Evolutionary conservation across 1,139 yeast species (phyloP).

Genomic region (Geotrichum candidum): DNA sequence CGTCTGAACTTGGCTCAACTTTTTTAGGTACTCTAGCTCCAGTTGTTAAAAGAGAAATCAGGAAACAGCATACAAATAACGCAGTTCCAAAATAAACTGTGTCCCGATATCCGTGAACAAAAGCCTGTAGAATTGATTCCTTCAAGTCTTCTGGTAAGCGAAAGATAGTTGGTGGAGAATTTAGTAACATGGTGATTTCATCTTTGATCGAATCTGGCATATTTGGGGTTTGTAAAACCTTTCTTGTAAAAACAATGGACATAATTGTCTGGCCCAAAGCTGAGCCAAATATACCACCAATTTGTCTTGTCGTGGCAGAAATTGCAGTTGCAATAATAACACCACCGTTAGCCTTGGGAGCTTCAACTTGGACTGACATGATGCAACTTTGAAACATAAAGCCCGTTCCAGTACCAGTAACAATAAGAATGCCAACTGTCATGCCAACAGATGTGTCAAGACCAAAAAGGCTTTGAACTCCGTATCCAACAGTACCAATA

Average conservation of each 20-base stretch:
- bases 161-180: background rate
- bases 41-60: slow-evolving; percentile 22
- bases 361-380: slow-evolving; percentile 49
- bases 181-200: background rate
- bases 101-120: slow-evolving; percentile 24
- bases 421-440: slow-evolving; percentile 47
- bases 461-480: slow-evolving; percentile 43
- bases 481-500: slow-evolving; percentile 48
- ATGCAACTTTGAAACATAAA: slow-evolving; percentile 48
- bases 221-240: background rate
- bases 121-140: slow-evolving; percentile 5
- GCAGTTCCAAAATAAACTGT: slow-evolving; percentile 26
- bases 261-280: slow-evolving; percentile 46
- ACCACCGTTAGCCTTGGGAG: slow-evolving; percentile 49
- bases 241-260: slow-evolving; percentile 29
- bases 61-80: slow-evolving; percentile 18
- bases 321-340: slow-evolving; percentile 47
- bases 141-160: background rate
- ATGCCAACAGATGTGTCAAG: background rate
- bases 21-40: slow-evolving; percentile 22
- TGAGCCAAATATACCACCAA: slow-evolving; percentile 48
- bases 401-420: slow-evolving; percentile 54
- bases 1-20: background rate
- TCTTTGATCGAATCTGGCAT: background rate
- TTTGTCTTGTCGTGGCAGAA: slow-evolving; percentile 43